A percentile compares a stretch with the other conserved stretches of the same genome.
Evolutionary conservation across 345 rosid species (phyloP).

Genomic region (Arabidopsis suecica): DNA sequence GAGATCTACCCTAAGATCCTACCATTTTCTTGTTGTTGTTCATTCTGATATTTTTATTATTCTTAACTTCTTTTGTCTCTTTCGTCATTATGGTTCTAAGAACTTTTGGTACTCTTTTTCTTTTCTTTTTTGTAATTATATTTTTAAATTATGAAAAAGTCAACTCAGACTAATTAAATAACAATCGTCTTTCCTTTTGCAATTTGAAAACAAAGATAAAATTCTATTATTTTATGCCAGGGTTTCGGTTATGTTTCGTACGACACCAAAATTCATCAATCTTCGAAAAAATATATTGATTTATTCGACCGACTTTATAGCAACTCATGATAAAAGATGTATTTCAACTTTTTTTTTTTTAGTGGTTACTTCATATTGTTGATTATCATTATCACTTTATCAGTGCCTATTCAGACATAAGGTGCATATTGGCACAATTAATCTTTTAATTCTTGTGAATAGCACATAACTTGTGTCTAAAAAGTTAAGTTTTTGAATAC

Average conservation of each 20-base stretch:
- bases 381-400: neutral
- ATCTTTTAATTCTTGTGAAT: neutral
- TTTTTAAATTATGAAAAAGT: constrained; percentile 32
- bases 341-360: neutral
- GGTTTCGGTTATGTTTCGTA: neutral
- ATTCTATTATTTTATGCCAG: constrained; percentile 8
- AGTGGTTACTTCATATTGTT: neutral
- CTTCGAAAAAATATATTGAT: neutral
- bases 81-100: constrained; percentile 36
- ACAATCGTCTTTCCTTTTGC: constrained; percentile 6
- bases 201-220: constrained; percentile 5
- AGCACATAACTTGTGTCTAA: neutral
- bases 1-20: constrained; percentile 31
- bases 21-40: constrained; percentile 25
- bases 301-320: neutral
- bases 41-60: constrained; percentile 9
- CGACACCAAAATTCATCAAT: neutral
- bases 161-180: constrained; percentile 29
- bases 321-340: neutral
- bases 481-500: neutral
- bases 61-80: constrained; percentile 30
- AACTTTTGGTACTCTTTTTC: constrained; percentile 14
- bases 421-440: neutral
- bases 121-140: constrained; percentile 28
- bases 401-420: neutral